These are phyloP conservation scores for Boehmeria nivea DNA, from an alignment of 306 rosid species.

Conservation along the genomic window DNA sequence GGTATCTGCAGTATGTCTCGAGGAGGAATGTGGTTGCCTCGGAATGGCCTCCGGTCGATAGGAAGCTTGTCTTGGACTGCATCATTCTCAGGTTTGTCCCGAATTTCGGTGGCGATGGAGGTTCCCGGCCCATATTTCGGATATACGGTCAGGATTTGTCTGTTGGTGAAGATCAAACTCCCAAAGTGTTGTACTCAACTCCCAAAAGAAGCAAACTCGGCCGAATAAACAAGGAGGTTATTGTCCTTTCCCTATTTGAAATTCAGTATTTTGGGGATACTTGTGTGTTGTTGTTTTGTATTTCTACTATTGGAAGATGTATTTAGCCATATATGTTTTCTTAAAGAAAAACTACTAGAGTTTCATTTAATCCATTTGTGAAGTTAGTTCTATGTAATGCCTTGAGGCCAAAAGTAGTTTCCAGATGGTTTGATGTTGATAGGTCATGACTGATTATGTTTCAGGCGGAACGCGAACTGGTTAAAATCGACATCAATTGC, in stretches of 20 bases:
- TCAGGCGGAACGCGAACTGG: constrained; percentile 82
- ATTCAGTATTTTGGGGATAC: too few relatives aligned
- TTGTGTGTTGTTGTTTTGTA: too few relatives aligned
- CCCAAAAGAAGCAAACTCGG: constrained; percentile 50
- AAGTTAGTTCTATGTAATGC: not conserved
- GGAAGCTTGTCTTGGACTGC: constrained; percentile 86
- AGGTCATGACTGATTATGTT: constrained; percentile 22
- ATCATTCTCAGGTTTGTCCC: constrained; percentile 73
- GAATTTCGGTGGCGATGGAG: constrained; percentile 60
- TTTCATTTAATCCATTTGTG: not conserved
- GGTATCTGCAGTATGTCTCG: constrained; percentile 81
- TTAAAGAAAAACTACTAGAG: too few relatives aligned
- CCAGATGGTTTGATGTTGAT: constrained; percentile 6
- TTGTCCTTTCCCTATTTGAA: too few relatives aligned
- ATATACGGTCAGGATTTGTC: constrained; percentile 81
- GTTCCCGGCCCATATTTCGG: constrained; percentile 77
- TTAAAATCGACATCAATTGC: constrained; percentile 81
- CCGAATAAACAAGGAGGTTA: constrained; percentile 77
- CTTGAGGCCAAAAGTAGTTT: not conserved
- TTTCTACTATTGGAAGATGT: too few relatives aligned
- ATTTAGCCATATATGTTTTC: too few relatives aligned
- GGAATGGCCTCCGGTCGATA: constrained; percentile 92
- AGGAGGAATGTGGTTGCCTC: constrained; percentile 83
- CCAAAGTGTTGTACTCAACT: constrained; percentile 62
- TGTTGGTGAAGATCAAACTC: constrained; percentile 43